Base-by-base conservation (phyloP, 192 early-diverging fungal species). In the Allomyces macrogynus region DNA sequence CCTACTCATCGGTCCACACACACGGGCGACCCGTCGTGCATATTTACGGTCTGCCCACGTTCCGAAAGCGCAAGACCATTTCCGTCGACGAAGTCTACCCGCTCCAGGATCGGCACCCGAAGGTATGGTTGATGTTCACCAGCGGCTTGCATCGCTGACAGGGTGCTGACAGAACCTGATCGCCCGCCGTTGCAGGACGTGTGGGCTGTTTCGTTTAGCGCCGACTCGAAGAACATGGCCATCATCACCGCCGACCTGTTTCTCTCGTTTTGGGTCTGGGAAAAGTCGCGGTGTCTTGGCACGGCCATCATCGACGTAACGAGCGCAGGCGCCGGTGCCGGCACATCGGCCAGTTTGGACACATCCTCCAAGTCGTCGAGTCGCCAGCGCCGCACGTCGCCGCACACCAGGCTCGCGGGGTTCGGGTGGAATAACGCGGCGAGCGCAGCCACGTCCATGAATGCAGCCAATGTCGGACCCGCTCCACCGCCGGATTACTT, bases 171-270 rank as follows among this genome's bases (percentile, higher is more conserved):
- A 5, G 20, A 57, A 8, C 7, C 7, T 8, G 3, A 3, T 8
- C n/a, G n/a, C n/a, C n/a, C n/a, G n/a, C n/a, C n/a, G n/a, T 8
- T 40, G 32, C 64, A 80, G 81, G 78, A 80, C 54, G 80, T 82
- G 60, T 43, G 69, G 20, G 63, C 68, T 24, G 25, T 82, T n/a
- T 63, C 71, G 0, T 82, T 82, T 63, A 78, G 77, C 1, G 67
- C 69, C 26, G 78, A 82, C 71, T 70, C 74, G 20, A 75, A 76
- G 49, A 80, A 78, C 63, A 60, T 82, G 23, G 71, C 70, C 12
- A 76, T 78, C 14, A 75, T 76, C 60, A 32, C 66, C 8, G 75
- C 81, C 18, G 77, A 80, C 61, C 78, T 77, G 74, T 66, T 70
- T 5, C 67, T 82, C 40, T 73, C 75, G 61, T 80, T 70, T 60